Base-by-base conservation (phyloP, 495 filamentous ascomycete species). In the Pyrenula aspistea region DNA sequence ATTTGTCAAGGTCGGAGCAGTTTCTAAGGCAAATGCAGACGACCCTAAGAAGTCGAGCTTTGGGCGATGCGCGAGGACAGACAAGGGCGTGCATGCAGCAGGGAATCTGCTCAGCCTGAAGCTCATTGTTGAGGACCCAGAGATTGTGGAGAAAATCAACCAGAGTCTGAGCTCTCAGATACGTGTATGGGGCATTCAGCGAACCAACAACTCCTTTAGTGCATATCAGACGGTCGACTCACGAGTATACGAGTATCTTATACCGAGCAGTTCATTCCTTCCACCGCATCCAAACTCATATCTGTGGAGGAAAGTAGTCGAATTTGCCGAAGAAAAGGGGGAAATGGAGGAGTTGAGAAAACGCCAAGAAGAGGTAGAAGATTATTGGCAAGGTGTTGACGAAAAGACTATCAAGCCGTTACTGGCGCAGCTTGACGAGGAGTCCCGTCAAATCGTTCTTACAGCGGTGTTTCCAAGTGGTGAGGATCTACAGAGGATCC, bases 81-180 rank as follows among this genome's bases (percentile, higher is more conserved):
- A 98, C 71, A 97, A 96, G 74, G 94, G 94, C 55, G 93, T 98
- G 2, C 94, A 97, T 67, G 93, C 93, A 1, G 94, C 93, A 1
- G 93, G 94, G 10, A 98, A 98, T 68, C 83, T 97, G 53, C 86
- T 98, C 36, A 96, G 90, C 2, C 73, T 98, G 57, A 98, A 98
- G 70, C 76, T 98, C 56, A 97, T 98, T 62, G 82, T 96, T 42
- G 91, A 96, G 67, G 94, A 97, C 60, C 74, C 81, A 2, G 83
- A 94, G 60, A 81, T 95, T 53, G 83, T 96, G 23, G 69, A 88
- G 53, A 96, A 87, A 69, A 95, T 98, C 76, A 98, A 98, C 67
- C 76, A 82, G 22, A 68, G 88, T 52, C 79, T 98, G 23, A 85
- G 85, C 21, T 74, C 85, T 1, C 93, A 97, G 68, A 97, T 98